These are phyloP conservation scores for Paraglomus brasilianum DNA, from an alignment of 192 early-diverging fungal species.

Conservation along the genomic window DNA sequence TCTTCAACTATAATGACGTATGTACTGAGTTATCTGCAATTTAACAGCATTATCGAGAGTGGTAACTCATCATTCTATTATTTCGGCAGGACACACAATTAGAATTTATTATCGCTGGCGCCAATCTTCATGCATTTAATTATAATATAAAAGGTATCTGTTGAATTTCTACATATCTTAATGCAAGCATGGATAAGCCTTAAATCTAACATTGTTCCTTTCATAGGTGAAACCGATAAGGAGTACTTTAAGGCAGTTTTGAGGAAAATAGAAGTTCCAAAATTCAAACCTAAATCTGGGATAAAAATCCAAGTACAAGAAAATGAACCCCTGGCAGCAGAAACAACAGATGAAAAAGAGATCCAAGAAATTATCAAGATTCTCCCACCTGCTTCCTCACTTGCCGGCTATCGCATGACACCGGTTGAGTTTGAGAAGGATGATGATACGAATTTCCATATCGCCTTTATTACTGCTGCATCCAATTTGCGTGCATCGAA, in stretches of 20 bases:
- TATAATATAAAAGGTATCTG: conserved; percentile 91
- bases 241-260: conserved; percentile 67
- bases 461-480: conserved; percentile 96
- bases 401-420: conserved; percentile 80
- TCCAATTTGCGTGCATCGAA: conserved; percentile 91
- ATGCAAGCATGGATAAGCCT: too few species aligned
- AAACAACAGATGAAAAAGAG: conserved; percentile 49
- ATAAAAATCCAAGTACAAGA: conserved; percentile 96
- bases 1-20: conserved; percentile 75
- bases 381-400: conserved; percentile 72
- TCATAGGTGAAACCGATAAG: conserved; percentile 61
- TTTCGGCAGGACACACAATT: conserved; percentile 79
- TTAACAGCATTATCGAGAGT: neutral
- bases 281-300: conserved; percentile 84
- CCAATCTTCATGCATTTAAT: conserved; percentile 93
- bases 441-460: conserved; percentile 98
- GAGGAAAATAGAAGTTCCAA: conserved; percentile 61
- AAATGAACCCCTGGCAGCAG: conserved; percentile 62
- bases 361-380: conserved; percentile 66
- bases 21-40: too few species aligned
- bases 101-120: conserved; percentile 85
- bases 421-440: conserved; percentile 99
- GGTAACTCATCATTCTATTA: too few species aligned
- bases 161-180: too few species aligned
- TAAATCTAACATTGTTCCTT: neutral